Evolutionary conservation across 2,329 filamentous ascomycete species (phyloP).

Genomic region (Macrophomina phaseolina): DNA sequence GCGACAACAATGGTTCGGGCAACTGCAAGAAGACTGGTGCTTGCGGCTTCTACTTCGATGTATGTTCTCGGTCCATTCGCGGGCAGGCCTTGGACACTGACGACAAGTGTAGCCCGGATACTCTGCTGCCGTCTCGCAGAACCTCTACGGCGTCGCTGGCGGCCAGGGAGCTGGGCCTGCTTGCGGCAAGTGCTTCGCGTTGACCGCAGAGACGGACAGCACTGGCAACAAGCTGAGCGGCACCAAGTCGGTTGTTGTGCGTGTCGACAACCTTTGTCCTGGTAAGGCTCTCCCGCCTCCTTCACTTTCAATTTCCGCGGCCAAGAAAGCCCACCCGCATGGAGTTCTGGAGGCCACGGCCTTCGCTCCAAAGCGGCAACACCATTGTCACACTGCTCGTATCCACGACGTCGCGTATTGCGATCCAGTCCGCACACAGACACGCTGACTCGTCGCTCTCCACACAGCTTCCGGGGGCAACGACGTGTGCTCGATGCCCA

Average conservation of each 20-base stretch:
- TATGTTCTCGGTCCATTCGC: not conserved
- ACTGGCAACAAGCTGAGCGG: conserved; percentile 36
- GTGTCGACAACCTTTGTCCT: conserved; percentile 51
- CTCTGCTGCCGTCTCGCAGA: conserved; percentile 45
- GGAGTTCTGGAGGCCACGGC: not conserved
- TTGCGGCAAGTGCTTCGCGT: conserved; percentile 48
- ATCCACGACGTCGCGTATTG: not conserved
- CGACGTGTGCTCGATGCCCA: conserved; percentile 44
- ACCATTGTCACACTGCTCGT: not conserved
- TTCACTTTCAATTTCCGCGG: not conserved
- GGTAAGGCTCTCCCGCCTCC: conserved; percentile 15
- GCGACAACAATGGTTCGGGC: conserved; percentile 28
- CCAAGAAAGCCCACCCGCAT: not conserved
- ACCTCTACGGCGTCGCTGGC: conserved; percentile 46
- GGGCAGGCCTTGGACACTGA: not conserved
- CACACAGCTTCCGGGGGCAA: conserved; percentile 38
- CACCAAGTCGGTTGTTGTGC: conserved; percentile 45
- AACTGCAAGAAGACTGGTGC: conserved; percentile 30
- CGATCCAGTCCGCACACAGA: not conserved
- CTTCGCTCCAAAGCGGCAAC: not conserved
- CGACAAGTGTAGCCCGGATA: conserved; percentile 28
- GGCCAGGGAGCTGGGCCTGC: conserved; percentile 46
- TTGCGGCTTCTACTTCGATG: conserved; percentile 31
- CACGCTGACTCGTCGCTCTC: not conserved
- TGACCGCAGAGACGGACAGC: conserved; percentile 44